Evolutionary conservation across 805 yeast species (phyloP), one percentile per base, ranked within the genome.

Genomic region (Myxozyma geophila): DNA sequence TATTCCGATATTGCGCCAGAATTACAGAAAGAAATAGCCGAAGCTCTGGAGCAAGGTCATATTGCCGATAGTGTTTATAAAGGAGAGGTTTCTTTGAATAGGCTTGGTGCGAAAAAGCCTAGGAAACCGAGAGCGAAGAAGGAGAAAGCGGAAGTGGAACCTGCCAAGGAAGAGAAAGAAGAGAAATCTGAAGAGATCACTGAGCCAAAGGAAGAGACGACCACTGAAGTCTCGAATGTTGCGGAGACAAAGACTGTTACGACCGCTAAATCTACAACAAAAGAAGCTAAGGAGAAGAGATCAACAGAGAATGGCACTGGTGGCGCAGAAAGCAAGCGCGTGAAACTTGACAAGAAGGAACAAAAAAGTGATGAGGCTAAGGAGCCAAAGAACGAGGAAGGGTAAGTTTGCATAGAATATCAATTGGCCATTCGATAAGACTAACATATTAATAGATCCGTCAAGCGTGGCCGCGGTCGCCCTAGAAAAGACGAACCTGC

Each of bases 1-100:
- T 65, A 53, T 46, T 52, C 57, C 17, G 69, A 62, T 12, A 39
- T 67, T 9, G 60, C n/a, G 13, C 52, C 46, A 28, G 67, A 65
- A 21, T 35, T 41, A 44, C 64, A 62, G 48, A 17, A 48, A 48
- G 17, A 41, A n/a, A 58, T 67, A 4, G 51, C 50, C 15, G 44
- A 15, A 13, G 67, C 70, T 5, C 53, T 67, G 13, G 54, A 61
- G n/a, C 57, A 62, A 12, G 69, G 69, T 15, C 69, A 66, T 61
- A 67, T 66, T 15, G 60, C 43, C 17, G 69, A 66, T 43, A 44
- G 43, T 1, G 60, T 53, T n/a, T 64, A 46, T 41, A 55, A 54
- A 12, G 69, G 69, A 13, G 66, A 64, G 48, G 48, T 64, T n/a
- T n/a, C 21, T 37, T 15, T 46, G 15, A 59, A 59, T 49, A 54